phyloP scores from a whole-genome alignment of 495 filamentous ascomycete genomes.

The Xylaria scruposa region DNA sequence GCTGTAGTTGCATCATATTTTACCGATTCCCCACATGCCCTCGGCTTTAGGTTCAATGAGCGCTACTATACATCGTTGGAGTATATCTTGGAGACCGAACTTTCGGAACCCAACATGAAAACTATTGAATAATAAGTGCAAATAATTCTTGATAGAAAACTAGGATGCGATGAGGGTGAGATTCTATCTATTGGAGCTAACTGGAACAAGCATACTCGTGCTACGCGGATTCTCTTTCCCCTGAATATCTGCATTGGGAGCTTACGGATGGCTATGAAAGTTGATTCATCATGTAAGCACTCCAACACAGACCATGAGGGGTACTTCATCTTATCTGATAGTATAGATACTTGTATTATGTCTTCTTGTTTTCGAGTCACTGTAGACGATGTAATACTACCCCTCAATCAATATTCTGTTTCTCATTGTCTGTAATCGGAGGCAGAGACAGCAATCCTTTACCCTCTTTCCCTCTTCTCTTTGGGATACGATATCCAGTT shows the following conservation, averaged over 20 bases:
- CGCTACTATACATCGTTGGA: constrained; percentile 39
- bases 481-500: not conserved
- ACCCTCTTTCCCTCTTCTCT: not conserved
- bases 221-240: not conserved
- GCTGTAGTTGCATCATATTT: constrained; percentile 6
- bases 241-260: not conserved
- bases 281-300: not conserved
- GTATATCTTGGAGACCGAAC: not conserved
- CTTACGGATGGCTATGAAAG: not conserved
- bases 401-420: not conserved
- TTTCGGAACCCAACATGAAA: not conserved
- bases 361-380: not conserved
- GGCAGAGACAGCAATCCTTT: not conserved
- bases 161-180: not conserved
- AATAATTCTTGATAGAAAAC: not conserved
- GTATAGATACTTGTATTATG: not conserved
- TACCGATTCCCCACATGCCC: constrained; percentile 9
- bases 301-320: not conserved
- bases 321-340: not conserved
- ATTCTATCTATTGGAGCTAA: not conserved
- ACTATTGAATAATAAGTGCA: not conserved
- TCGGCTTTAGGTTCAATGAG: not conserved
- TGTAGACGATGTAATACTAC: not conserved
- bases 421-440: not conserved
- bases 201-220: not conserved